Conservation (phyloP, 495 filamentous ascomycete genomes). For the Geoglossum glabrum region DNA sequence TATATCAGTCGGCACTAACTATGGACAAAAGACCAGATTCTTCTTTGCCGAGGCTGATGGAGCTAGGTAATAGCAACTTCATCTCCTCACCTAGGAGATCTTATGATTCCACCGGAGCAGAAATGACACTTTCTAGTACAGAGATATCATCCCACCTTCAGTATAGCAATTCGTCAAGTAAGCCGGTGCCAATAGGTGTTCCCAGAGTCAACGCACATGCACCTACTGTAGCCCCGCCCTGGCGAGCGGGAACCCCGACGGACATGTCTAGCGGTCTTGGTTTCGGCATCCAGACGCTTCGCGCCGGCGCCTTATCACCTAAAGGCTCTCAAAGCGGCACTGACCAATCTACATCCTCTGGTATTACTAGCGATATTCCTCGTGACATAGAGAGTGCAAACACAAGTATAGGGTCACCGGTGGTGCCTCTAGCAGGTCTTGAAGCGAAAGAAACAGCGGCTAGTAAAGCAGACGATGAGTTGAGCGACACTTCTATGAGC, state of each 20-base stretch:
- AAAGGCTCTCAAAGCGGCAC: neutral
- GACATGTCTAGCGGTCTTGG: neutral
- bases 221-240: neutral
- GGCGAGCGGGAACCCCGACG: neutral
- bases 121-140: neutral
- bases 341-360: neutral
- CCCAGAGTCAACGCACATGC: neutral
- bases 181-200: neutral
- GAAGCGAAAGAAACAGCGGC: neutral
- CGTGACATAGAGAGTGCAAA: neutral
- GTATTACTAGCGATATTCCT: neutral
- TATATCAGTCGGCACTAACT: neutral
- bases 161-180: neutral
- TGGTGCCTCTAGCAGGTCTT: neutral
- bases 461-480: neutral
- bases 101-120: neutral
- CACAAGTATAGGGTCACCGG: neutral
- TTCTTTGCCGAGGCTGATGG: neutral
- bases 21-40: neutral
- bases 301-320: neutral
- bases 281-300: neutral
- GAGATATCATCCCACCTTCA: neutral
- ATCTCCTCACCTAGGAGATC: neutral
- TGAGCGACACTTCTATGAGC: slow-evolving; percentile 1
- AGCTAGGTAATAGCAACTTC: neutral